Conservation (phyloP, 2,329 filamentous ascomycete genomes). For the Tolypocladium endophyticum region DNA sequence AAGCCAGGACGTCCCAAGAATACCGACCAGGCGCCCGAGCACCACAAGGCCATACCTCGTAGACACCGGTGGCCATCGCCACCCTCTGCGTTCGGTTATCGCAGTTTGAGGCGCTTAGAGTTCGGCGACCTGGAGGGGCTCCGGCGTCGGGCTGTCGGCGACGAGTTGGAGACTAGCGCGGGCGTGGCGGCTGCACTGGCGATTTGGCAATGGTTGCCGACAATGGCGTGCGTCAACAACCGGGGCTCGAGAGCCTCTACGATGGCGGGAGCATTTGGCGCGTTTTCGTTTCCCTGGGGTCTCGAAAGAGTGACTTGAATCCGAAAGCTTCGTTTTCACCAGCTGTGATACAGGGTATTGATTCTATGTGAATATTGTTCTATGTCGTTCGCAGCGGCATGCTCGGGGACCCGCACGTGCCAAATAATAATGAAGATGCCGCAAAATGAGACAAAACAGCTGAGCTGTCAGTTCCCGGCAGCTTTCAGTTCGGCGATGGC, state of each 20-base stretch:
- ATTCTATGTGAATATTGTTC: too few relatives aligned
- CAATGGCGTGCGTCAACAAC: slow-evolving; percentile 3
- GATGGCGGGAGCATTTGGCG: too few relatives aligned
- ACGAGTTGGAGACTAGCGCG: background rate
- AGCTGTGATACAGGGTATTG: too few relatives aligned
- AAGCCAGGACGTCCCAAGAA: background rate
- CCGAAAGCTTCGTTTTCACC: too few relatives aligned
- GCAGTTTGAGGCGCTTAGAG: background rate
- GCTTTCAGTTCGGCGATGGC: background rate
- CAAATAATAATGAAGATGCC: background rate
- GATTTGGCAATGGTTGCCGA: slow-evolving; percentile 1
- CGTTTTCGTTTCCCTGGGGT: too few relatives aligned
- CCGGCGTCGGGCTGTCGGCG: background rate
- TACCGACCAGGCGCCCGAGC: background rate
- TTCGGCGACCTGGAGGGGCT: background rate
- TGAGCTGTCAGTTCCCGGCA: background rate
- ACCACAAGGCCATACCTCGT: background rate
- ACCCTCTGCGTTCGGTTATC: background rate
- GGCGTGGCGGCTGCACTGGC: background rate
- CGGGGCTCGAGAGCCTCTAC: too few relatives aligned
- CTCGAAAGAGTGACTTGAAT: too few relatives aligned
- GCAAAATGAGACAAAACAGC: background rate
- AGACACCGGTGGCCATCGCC: background rate
- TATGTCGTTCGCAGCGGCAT: too few relatives aligned
- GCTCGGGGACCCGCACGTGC: background rate